Conservation (phyloP, 805 yeast genomes). For the Candida khao-thaluensis region DNA sequence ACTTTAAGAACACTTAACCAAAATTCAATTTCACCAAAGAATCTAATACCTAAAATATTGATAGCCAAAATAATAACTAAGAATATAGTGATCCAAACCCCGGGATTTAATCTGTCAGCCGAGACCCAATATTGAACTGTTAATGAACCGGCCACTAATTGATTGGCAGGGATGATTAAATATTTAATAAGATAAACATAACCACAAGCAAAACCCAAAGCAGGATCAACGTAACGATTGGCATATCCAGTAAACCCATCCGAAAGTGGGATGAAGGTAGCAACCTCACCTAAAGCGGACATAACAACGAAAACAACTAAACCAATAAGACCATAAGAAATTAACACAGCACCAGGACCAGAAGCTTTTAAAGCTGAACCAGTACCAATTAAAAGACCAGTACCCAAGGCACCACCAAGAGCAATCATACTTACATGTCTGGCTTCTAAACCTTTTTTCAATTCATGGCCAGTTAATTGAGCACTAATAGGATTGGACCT, state of each 20-base stretch:
- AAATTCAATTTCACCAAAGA: conserved; percentile 58
- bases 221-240: conserved; percentile 61
- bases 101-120: conserved; percentile 48
- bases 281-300: conserved; percentile 68
- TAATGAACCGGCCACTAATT: conserved; percentile 60
- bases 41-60: conserved; percentile 50
- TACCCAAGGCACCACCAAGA: conserved; percentile 64
- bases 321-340: conserved; percentile 72
- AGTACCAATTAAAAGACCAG: conserved; percentile 63
- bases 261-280: conserved; percentile 62
- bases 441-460: conserved; percentile 47
- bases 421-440: conserved; percentile 73
- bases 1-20: conserved; percentile 67
- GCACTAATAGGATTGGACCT: conserved; percentile 41
- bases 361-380: conserved; percentile 67
- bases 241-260: conserved; percentile 69
- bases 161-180: conserved; percentile 58
- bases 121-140: conserved; percentile 55
- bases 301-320: conserved; percentile 65
- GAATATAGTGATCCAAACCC: conserved; percentile 55
- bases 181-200: conserved; percentile 59
- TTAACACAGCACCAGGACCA: conserved; percentile 65
- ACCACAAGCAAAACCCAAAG: conserved; percentile 69
- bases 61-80: conserved; percentile 40
- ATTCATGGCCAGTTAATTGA: conserved; percentile 41